Evolutionary conservation across 2,329 filamentous ascomycete genomes (phyloP), one percentile per base, ranked within the genome.

Genomic region (Elsinoe ampelina): DNA sequence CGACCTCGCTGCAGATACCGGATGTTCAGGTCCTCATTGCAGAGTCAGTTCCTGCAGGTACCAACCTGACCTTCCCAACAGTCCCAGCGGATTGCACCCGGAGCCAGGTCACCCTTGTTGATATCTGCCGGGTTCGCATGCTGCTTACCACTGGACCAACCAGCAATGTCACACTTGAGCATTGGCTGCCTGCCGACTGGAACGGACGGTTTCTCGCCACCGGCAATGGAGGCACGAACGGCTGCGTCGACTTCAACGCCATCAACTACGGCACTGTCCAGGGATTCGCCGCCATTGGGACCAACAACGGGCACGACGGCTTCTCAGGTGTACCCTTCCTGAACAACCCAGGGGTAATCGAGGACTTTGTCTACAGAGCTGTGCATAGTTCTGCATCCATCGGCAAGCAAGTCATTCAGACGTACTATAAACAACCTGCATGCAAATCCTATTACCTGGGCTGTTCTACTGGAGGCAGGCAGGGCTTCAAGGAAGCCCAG

Each of bases 151-250:
- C 73, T 1, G 70, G 69, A 66, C 20, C 65, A 68, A 39, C 73
- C 69, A 13, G 71, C 70, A 8, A 71, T 75, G 58, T 70, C 64
- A 6, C 69, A 5, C 45, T 75, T 64, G 74, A 76, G 62, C 70
- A 72, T 11, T 76, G 73, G 73, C 61, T 76, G 19, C 74, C 74
- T 12, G 65, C 63, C n/a, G 41, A 54, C 47, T 61, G 60, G 60
- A 60, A 55, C n/a, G 56, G 54, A 10, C 57, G 60, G 12, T 55
- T 68, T 39, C 63, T 70, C 64, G 66, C 62, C 58, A 67, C 66
- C 13, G 67, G 68, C 59, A 70, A 70, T 54, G 65, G 66, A 41
- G 68, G 68, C 55, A 59, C 68, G 51, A 64, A 66, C 54, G 68
- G 68, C 15, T 70, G 66, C 56, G 63, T 69, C 32, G 58, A 62